Base-by-base conservation (phyloP, 768 basidiomycete species). In the Zangia roseola region DNA sequence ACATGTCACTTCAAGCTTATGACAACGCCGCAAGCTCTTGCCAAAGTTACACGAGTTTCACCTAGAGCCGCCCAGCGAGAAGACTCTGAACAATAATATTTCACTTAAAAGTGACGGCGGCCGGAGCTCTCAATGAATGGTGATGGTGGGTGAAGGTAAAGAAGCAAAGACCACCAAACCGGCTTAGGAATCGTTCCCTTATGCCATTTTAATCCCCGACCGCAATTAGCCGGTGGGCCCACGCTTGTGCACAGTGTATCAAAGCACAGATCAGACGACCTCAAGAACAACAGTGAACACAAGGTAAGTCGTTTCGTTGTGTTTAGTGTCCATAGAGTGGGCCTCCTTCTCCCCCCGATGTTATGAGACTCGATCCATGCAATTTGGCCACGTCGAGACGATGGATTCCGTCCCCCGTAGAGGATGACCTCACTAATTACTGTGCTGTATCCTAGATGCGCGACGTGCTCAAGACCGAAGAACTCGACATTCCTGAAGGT, bases 381-480 rank as follows among this genome's bases (percentile, higher is more conserved):
- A 36, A 6, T n/a, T 19, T 14, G 43, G 38, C 24, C 16, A 12
- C 16, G 10, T 39, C 49, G 46, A 45, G 38, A 41, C 46, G 61
- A 63, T 75, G 66, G 78, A 79, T 75, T 73, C 68, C 66, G 65
- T 62, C 47, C 36, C 36, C 45, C 43, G 44, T 34, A 35, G 47
- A 57, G 60, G 74, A 73, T 73, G 44, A 59, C 47, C 49, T 55
- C 61, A 54, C 65, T 69, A 26, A 66, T n/a, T n/a, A n/a, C 54
- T 19, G 17, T 30, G 16, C 21, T 52, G 16, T 50, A 46, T 53
- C 46, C 53, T 64, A 92, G 88, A 93, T 93, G 91, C 87, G 87
- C 74, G 90, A 92, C 83, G 80, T 93, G 67, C 82, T 90, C 77
- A 80, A 90, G 77, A 92, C 88, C 47, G 93, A 95, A 87, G 91